Evolutionary conservation across 106 monocot genomes (phyloP).

Genomic region (Gastrodia elata): DNA sequence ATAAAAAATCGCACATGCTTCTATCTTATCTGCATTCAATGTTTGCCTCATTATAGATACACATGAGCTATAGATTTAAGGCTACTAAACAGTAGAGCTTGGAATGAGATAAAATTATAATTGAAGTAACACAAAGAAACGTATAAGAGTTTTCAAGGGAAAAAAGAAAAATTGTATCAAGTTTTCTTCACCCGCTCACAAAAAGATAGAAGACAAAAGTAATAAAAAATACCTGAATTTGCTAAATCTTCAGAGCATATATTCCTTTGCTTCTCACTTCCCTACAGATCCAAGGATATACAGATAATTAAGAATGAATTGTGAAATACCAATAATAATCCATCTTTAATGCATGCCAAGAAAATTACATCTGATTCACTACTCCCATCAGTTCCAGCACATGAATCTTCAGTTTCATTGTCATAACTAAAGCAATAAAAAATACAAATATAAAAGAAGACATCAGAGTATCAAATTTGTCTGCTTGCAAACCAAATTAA

Average conservation of each 20-base stretch:
- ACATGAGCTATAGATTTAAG: too few relatives aligned
- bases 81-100: too few relatives aligned
- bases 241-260: conserved; percentile 29
- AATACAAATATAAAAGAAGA: not conserved
- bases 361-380: conserved; percentile 24
- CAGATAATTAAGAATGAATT: not conserved
- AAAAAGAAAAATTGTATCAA: too few relatives aligned
- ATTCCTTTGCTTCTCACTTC: conserved; percentile 24
- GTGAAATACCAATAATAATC: not conserved
- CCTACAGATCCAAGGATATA: conserved; percentile 24
- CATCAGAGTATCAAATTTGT: not conserved
- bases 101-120: too few relatives aligned
- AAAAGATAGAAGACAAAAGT: not conserved
- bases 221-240: conserved; percentile 21
- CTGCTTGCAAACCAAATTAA: not conserved
- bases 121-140: not conserved
- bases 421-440: conserved; percentile 11
- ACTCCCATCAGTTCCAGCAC: conserved; percentile 53
- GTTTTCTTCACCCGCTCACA: too few relatives aligned
- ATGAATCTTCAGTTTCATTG: conserved; percentile 49
- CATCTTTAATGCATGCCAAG: not conserved
- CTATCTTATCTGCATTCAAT: too few relatives aligned
- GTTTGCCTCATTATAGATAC: too few relatives aligned
- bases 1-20: too few relatives aligned
- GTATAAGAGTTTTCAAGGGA: too few relatives aligned